phyloP scores from a whole-genome alignment of 192 early-diverging fungal species.

The Coemansia sp. region DNA sequence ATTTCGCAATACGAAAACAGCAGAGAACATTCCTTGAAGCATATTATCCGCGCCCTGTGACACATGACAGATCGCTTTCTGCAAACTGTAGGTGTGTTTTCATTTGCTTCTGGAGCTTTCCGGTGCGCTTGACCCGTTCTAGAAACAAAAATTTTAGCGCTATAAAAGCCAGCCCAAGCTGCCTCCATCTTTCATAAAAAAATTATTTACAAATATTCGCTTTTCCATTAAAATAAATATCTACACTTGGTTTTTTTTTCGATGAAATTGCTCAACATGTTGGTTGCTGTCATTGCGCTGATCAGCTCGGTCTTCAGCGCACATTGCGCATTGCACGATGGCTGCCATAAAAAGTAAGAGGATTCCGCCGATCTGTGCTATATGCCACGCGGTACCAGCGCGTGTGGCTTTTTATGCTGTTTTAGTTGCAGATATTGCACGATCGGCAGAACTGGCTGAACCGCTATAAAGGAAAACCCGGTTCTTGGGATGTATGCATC shows the following conservation, averaged over 20 bases:
- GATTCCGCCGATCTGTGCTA: background rate
- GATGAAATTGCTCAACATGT: background rate
- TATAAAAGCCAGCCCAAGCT: background rate
- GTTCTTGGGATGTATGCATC: background rate
- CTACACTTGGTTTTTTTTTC: background rate
- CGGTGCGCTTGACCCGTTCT: too few relatives aligned
- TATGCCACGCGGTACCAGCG: background rate
- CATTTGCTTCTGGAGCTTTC: too few relatives aligned
- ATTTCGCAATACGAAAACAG: background rate
- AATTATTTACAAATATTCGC: too few relatives aligned
- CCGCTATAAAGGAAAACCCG: too few relatives aligned
- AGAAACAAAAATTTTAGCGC: too few relatives aligned
- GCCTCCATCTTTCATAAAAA: too few relatives aligned
- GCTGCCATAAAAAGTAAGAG: background rate
- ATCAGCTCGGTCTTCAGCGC: background rate
- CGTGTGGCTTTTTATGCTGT: background rate
- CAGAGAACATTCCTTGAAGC: background rate
- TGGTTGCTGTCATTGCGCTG: background rate
- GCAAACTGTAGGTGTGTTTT: too few relatives aligned
- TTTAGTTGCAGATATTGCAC: background rate
- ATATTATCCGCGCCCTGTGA: too few relatives aligned
- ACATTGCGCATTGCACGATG: background rate
- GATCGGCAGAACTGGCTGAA: background rate
- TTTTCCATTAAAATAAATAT: too few relatives aligned
- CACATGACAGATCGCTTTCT: too few relatives aligned